A percentile compares a stretch with the other conserved stretches of the same genome.
phyloP scores from a whole-genome alignment of 305 asterid genomes.

The Solanum chacoense region DNA sequence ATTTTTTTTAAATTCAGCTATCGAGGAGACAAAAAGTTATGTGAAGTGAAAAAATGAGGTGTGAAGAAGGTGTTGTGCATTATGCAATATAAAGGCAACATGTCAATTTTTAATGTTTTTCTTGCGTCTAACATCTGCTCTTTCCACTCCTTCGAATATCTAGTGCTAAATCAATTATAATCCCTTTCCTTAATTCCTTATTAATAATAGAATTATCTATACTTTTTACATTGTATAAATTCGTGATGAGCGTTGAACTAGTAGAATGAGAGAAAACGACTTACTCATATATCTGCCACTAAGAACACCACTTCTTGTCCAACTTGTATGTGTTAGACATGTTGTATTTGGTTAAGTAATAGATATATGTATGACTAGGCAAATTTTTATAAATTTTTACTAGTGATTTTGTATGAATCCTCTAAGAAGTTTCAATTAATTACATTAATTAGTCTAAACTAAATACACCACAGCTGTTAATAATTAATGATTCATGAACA shows the following conservation, averaged over 20 bases:
- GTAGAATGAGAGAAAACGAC: neutral
- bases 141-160: no score
- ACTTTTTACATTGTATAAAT: neutral
- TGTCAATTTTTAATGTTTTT: neutral
- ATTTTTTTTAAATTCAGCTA: no score
- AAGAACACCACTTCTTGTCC: neutral
- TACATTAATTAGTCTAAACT: neutral
- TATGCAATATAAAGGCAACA: neutral
- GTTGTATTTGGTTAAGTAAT: no score
- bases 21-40: neutral
- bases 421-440: neutral
- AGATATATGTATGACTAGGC: neutral
- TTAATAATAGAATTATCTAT: no score
- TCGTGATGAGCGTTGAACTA: neutral
- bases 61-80: neutral
- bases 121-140: rapidly evolving
- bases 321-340: no score
- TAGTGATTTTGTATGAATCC: neutral
- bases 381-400: neutral
- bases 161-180: neutral
- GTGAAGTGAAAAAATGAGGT: no score
- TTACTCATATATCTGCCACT: neutral
- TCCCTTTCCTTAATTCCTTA: neutral
- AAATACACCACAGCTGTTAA: neutral
- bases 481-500: neutral